These are phyloP conservation scores for Aphanomyces cochlioides DNA, from an alignment of 352 stramenopile genomes.

Conservation along the genomic window DNA sequence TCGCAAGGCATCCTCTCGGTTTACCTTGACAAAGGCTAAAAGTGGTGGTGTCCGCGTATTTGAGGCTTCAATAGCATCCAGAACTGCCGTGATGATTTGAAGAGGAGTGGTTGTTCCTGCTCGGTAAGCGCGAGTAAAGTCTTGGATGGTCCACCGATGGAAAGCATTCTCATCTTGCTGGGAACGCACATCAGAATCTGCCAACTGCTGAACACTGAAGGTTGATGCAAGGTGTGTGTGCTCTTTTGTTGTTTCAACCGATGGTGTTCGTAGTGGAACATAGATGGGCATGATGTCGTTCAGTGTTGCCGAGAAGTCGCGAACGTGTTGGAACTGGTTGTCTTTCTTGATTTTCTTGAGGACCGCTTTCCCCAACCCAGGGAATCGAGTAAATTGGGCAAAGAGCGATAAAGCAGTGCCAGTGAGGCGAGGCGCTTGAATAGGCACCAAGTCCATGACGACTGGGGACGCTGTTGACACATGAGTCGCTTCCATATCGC, in stretches of 20 bases:
- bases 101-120: conserved; percentile 49
- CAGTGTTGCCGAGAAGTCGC: conserved; percentile 47
- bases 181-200: conserved; percentile 39
- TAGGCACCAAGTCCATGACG: conserved; percentile 42
- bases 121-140: conserved; percentile 58
- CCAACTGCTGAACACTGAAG: conserved; percentile 29
- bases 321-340: conserved; percentile 61
- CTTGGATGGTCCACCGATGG: conserved; percentile 60
- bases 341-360: conserved; percentile 37
- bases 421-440: conserved; percentile 47
- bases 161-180: conserved; percentile 38
- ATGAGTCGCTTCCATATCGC: conserved; percentile 40
- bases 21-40: conserved; percentile 59
- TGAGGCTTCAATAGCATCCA: conserved; percentile 51
- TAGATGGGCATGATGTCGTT: conserved; percentile 68
- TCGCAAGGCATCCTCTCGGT: conserved; percentile 65
- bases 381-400: conserved; percentile 50
- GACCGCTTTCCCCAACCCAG: conserved; percentile 49
- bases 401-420: conserved; percentile 36
- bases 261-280: conserved; percentile 42
- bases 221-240: conserved; percentile 35
- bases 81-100: conserved; percentile 62
- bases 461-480: not conserved
- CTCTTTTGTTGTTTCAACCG: conserved; percentile 31
- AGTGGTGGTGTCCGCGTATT: conserved; percentile 51